Percentiles rank a stretch among this genome's conserved stretches.
phyloP scores from a whole-genome alignment of 1,284 basidiomycete species.

The Ganoderma lucidum region DNA sequence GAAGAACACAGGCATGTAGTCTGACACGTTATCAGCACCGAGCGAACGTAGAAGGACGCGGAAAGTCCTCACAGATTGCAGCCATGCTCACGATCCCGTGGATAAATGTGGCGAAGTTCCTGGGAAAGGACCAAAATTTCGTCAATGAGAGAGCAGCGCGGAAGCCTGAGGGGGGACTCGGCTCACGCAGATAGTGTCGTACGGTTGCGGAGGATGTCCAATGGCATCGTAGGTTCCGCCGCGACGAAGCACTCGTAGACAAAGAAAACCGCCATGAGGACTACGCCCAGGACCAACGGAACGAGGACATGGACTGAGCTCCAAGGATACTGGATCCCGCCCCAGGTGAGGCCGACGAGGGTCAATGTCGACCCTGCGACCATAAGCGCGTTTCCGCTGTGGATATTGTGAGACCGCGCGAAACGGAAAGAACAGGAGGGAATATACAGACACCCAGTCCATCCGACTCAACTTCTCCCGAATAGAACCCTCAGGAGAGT shows the following conservation, averaged over 20 bases:
- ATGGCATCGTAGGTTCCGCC: constrained; percentile 35
- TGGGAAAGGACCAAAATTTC: neutral
- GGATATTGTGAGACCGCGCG: neutral
- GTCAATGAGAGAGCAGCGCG: neutral
- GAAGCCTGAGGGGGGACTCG: neutral
- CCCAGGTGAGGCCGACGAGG: constrained; percentile 32
- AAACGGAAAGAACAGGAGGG: neutral
- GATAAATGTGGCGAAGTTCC: constrained; percentile 35
- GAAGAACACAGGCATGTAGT: constrained; percentile 49
- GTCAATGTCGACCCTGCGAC: constrained; percentile 24
- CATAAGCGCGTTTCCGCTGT: constrained; percentile 32
- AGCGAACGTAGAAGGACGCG: neutral
- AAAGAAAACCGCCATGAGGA: constrained; percentile 28
- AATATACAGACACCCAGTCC: constrained; percentile 39
- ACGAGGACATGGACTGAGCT: constrained; percentile 29
- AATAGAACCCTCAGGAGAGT: constrained; percentile 39
- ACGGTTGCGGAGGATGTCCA: constrained; percentile 40
- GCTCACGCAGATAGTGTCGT: constrained; percentile 41
- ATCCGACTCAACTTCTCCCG: constrained; percentile 35
- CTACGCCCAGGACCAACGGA: constrained; percentile 31
- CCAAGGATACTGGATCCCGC: constrained; percentile 34
- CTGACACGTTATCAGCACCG: constrained; percentile 30
- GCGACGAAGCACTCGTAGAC: constrained; percentile 23
- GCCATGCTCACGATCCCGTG: constrained; percentile 27
- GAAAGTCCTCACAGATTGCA: constrained; percentile 21